phyloP scores from a whole-genome alignment of 2,329 filamentous ascomycete genomes.

The Ceratocystis smalleyi region DNA sequence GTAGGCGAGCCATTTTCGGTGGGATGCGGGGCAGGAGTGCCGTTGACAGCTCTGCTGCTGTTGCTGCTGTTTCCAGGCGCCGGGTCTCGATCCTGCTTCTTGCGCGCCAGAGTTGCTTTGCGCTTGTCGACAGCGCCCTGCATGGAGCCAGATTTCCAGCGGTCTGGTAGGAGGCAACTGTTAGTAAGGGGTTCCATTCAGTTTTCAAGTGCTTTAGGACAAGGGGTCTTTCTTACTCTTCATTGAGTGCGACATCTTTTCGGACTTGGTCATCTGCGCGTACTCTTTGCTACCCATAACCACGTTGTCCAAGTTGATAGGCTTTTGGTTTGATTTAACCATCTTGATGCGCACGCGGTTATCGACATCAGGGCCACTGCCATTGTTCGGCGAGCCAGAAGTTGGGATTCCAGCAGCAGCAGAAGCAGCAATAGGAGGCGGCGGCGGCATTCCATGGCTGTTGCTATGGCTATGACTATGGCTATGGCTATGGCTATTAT shows the following conservation, averaged over 20 bases:
- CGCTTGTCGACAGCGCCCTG: slow-evolving; percentile 43
- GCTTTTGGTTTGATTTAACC: slow-evolving; percentile 16
- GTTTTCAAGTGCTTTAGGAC: background rate
- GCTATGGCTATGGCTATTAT: background rate
- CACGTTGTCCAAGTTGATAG: slow-evolving; percentile 15
- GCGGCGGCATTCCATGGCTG: background rate
- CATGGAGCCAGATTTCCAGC: slow-evolving; percentile 48
- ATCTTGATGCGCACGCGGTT: slow-evolving; percentile 15
- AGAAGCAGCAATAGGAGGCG: background rate
- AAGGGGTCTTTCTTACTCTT: slow-evolving; percentile 33
- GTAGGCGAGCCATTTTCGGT: background rate
- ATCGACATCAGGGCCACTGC: background rate
- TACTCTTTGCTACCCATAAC: slow-evolving; percentile 34
- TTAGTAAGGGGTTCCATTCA: slow-evolving; percentile 19
- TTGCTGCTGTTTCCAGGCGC: background rate
- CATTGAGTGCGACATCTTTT: slow-evolving; percentile 52
- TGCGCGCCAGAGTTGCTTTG: slow-evolving; percentile 43
- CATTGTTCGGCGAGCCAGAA: background rate
- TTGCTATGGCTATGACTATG: background rate
- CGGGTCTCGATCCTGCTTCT: slow-evolving; percentile 36
- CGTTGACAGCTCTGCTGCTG: background rate
- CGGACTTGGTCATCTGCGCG: slow-evolving; percentile 46
- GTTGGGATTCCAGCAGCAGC: background rate
- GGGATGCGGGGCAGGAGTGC: background rate
- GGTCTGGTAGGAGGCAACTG: slow-evolving; percentile 27